A percentile compares a stretch with the other conserved stretches of the same genome.
phyloP scores from a whole-genome alignment of 192 early-diverging fungal species.

The Coemansia sp. region DNA sequence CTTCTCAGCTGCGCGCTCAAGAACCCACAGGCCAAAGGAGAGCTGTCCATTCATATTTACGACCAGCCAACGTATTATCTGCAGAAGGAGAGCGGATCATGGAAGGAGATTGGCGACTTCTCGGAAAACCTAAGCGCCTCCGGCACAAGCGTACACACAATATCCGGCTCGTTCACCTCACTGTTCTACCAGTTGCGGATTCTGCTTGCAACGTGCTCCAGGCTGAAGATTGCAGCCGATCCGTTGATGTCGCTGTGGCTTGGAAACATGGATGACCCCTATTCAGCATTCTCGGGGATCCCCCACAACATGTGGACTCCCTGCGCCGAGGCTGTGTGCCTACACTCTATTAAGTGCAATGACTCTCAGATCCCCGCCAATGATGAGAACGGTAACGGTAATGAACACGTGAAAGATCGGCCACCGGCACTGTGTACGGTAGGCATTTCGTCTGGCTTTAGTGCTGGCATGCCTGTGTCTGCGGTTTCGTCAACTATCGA shows the following conservation, averaged over 20 bases:
- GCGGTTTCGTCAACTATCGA: slow-evolving; percentile 38
- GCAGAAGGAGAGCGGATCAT: slow-evolving; percentile 36
- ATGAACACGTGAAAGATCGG: neutral
- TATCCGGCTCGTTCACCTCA: slow-evolving; percentile 36
- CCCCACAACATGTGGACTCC: slow-evolving; percentile 44
- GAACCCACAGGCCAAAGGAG: slow-evolving; percentile 43
- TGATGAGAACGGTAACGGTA: neutral
- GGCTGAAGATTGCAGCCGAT: slow-evolving; percentile 47
- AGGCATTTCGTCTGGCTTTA: slow-evolving; percentile 7
- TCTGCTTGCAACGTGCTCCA: slow-evolving; percentile 46
- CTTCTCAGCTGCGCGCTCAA: slow-evolving; percentile 38
- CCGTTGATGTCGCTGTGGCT: slow-evolving; percentile 51
- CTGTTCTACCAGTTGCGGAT: slow-evolving; percentile 50
- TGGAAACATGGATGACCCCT: slow-evolving; percentile 54
- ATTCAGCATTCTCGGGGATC: slow-evolving; percentile 29
- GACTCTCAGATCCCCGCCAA: neutral
- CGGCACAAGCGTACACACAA: slow-evolving; percentile 33
- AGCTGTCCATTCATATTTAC: slow-evolving; percentile 50
- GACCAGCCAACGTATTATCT: slow-evolving; percentile 41
- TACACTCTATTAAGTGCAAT: slow-evolving; percentile 24
- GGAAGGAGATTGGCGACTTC: slow-evolving; percentile 47
- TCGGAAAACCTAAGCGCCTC: slow-evolving; percentile 45
- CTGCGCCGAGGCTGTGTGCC: slow-evolving; percentile 28
- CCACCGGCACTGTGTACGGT: neutral
- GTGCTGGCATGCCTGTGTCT: slow-evolving; percentile 25